Conservation (phyloP, 768 basidiomycete genomes). For the Nidula microcarpa region DNA sequence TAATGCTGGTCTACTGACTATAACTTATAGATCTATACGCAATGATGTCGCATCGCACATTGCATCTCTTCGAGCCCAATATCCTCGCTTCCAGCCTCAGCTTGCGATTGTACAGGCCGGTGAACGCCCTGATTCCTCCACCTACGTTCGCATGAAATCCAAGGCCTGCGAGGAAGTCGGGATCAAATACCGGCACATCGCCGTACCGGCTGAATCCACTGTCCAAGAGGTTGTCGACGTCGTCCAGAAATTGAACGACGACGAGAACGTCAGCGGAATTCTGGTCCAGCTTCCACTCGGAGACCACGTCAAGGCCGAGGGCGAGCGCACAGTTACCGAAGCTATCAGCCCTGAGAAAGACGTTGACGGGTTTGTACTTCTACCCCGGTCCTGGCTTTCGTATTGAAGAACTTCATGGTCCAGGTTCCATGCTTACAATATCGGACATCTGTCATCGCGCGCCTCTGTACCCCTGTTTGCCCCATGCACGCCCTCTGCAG, state of each 20-base stretch:
- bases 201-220: slow-evolving; percentile 61
- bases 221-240: slow-evolving; percentile 73
- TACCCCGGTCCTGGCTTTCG: neutral
- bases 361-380: slow-evolving; percentile 77
- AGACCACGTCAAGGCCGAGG: slow-evolving; percentile 74
- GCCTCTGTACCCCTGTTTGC: slow-evolving; percentile 86
- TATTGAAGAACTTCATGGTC: neutral
- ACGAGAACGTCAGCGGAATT: slow-evolving; percentile 81
- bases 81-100: slow-evolving; percentile 88
- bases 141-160: slow-evolving; percentile 96
- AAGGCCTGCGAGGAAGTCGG: slow-evolving; percentile 95
- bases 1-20: neutral
- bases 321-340: slow-evolving; percentile 91
- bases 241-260: slow-evolving; percentile 80
- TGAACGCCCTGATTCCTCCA: slow-evolving; percentile 82
- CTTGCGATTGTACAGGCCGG: slow-evolving; percentile 95
- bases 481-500: slow-evolving; percentile 94
- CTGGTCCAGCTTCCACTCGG: slow-evolving; percentile 95
- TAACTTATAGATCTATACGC: slow-evolving; percentile 65
- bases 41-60: slow-evolving; percentile 72
- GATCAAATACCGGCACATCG: slow-evolving; percentile 81
- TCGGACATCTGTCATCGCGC: slow-evolving; percentile 90
- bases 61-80: slow-evolving; percentile 53
- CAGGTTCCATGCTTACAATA: slow-evolving; percentile 98
- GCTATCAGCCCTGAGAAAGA: slow-evolving; percentile 93